Evolutionary conservation across 345 rosid species (phyloP), one percentile per base, ranked within the genome.

Genomic region (Gossypium longicalyx): DNA sequence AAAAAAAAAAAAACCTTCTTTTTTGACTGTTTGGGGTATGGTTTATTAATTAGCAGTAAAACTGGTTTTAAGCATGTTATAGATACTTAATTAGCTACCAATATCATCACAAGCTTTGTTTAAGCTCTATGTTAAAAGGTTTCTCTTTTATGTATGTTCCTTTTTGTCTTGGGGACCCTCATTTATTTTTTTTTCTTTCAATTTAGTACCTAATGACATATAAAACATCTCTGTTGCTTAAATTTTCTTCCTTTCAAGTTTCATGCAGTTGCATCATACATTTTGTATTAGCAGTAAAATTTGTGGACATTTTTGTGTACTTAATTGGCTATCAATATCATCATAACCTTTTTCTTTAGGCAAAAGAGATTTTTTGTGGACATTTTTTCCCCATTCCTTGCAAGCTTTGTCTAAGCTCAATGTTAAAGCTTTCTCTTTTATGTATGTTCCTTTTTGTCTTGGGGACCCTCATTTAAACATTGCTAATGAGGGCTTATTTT

Each of bases 131-230:
- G 65, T 4, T 67, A 68, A 60, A 29, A 29, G 73, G 25, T 51
- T 25, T 77, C 58, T 22, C 47, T 22, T 65, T 57, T 4, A 9
- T 51, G 44, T 29, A 16, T 62, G 57, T 44, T 13, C 52, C 4
- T 34, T 71, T 70, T 59, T 59, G 67, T 16, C 12, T 59, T 44
- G 67, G 51, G 57, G 67, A 54, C 54, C 64, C 27, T 49, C 23
- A 20, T 12, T 51, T 70, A 27, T 29, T 34, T 34, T 4, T 7
- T 27, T 67, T 47, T 23, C 54, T 48, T 7, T 48, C 57, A 67
- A 47, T 25, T 67, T 25, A 12, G n/a, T 25, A 56, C 13, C 71
- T 48, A 23, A 4, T 45, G 19, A 8, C 34, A 10, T 20, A 16
- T 68, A 25, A 68, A 68, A 57, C 41, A 68, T 68, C 3, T 48